These are phyloP conservation scores for Metarhizium humberi DNA, from an alignment of 2,329 filamentous ascomycete genomes.

Conservation along the genomic window DNA sequence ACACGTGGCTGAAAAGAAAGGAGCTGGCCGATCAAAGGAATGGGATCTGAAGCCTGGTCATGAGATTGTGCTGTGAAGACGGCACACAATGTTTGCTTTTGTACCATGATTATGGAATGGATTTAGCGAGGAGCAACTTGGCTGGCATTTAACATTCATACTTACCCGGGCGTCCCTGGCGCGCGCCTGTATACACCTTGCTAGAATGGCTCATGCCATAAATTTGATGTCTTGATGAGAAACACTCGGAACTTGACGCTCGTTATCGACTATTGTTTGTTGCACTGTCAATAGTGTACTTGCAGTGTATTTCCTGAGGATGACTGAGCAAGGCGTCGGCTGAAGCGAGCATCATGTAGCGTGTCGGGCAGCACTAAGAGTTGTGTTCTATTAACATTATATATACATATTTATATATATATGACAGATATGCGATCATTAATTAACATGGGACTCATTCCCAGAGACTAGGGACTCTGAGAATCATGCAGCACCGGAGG, in stretches of 20 bases:
- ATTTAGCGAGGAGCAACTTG: slow-evolving; percentile 7
- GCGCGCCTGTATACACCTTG: neutral
- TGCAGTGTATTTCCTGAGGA: too few species aligned
- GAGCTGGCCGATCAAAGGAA: slow-evolving; percentile 25
- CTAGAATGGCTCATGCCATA: neutral
- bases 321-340: too few species aligned
- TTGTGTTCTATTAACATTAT: too few species aligned
- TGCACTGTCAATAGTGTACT: too few species aligned
- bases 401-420: too few species aligned
- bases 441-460: neutral
- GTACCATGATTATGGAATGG: neutral
- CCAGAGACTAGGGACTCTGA: neutral
- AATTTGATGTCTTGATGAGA: neutral
- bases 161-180: neutral
- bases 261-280: too few species aligned
- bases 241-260: neutral
- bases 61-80: slow-evolving; percentile 20
- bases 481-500: too few species aligned
- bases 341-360: too few species aligned
- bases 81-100: neutral
- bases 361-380: too few species aligned
- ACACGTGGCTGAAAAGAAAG: slow-evolving; percentile 29
- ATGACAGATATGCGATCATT: neutral
- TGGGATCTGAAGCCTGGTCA: slow-evolving; percentile 31
- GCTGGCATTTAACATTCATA: neutral